Evolutionary conservation across 2,329 filamentous ascomycete species (phyloP).

Genomic region (Verruconis gallopava): DNA sequence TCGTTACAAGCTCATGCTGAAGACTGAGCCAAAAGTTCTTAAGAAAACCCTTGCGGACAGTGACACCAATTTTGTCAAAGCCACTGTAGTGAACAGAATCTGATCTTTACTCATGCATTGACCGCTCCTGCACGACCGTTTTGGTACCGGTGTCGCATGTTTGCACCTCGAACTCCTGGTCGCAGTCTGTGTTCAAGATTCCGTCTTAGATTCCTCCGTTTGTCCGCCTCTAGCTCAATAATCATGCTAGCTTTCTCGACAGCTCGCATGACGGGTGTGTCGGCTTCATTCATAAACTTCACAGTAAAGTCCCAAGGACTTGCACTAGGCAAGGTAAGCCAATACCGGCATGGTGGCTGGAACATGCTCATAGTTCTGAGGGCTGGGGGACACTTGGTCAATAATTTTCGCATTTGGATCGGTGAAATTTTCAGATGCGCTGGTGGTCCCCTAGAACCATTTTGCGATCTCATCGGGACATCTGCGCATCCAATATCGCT

Average conservation of each 20-base stretch:
- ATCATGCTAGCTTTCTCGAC: slow-evolving; percentile 6
- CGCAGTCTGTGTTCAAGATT: background rate
- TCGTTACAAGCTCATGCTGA: too few species aligned
- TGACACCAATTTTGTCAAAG: too few species aligned
- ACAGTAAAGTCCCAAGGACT: slow-evolving; percentile 5
- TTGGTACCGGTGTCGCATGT: background rate
- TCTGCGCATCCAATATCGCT: slow-evolving; percentile 2
- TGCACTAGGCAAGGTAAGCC: slow-evolving; percentile 5
- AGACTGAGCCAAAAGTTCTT: too few species aligned
- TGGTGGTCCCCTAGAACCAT: background rate
- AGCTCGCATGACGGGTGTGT: slow-evolving; percentile 3
- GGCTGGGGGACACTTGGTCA: slow-evolving; percentile 2
- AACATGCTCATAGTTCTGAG: slow-evolving; percentile 6
- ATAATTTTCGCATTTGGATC: slow-evolving; percentile 5
- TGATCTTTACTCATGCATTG: background rate
- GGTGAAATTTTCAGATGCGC: slow-evolving; percentile 5
- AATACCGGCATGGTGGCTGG: slow-evolving; percentile 6
- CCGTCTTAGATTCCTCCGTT: slow-evolving; percentile 1
- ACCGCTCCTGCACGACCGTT: background rate
- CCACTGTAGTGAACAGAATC: too few species aligned
- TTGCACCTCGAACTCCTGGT: background rate
- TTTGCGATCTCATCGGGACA: background rate
- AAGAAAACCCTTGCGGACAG: too few species aligned
- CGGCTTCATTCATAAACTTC: slow-evolving; percentile 5
- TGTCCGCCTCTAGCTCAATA: slow-evolving; percentile 6